A percentile compares a stretch with the other conserved stretches of the same genome.
These are phyloP conservation scores for Podospora sp. DNA, from an alignment of 495 filamentous ascomycete species.

Conservation along the genomic window DNA sequence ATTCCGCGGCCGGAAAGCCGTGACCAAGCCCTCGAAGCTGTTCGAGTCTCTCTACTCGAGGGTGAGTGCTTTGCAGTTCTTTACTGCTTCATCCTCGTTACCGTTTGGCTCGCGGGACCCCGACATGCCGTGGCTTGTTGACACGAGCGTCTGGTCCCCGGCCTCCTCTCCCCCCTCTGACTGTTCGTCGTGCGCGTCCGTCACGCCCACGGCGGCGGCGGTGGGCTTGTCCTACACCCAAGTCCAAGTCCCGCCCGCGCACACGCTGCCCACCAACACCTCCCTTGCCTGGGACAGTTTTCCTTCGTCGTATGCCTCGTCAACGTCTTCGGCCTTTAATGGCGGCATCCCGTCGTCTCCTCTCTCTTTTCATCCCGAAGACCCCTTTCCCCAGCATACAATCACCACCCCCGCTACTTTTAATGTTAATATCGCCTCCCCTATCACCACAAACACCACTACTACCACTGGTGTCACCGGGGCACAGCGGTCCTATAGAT, in stretches of 20 bases:
- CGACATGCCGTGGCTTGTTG: constrained; percentile 36
- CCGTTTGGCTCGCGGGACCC: constrained; percentile 27
- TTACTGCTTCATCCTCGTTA: constrained; percentile 34
- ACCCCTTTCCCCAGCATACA: constrained; percentile 12
- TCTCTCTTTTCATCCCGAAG: constrained; percentile 16
- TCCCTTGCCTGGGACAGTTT: constrained; percentile 31
- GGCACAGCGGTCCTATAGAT: constrained; percentile 26
- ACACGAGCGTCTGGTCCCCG: constrained; percentile 41
- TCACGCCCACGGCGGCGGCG: constrained; percentile 30
- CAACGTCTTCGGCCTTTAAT: constrained; percentile 26
- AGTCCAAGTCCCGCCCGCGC: constrained; percentile 25
- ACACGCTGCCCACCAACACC: constrained; percentile 21
- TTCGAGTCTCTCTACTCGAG: constrained; percentile 56
- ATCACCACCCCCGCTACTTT: constrained; percentile 18
- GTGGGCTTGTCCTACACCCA: constrained; percentile 18
- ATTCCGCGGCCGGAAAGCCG: constrained; percentile 54
- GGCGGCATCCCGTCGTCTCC: constrained; percentile 11
- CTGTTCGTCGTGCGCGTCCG: constrained; percentile 35
- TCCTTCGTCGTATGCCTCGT: constrained; percentile 28
- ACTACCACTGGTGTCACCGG: constrained; percentile 17
- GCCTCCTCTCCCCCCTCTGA: constrained; percentile 35
- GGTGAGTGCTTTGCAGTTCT: constrained; percentile 48
- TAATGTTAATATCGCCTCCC: constrained; percentile 26
- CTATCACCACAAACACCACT: constrained; percentile 7
- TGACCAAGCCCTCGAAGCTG: constrained; percentile 45